Evolutionary conservation across 495 filamentous ascomycete species (phyloP).

Genomic region (Viridothelium virens): DNA sequence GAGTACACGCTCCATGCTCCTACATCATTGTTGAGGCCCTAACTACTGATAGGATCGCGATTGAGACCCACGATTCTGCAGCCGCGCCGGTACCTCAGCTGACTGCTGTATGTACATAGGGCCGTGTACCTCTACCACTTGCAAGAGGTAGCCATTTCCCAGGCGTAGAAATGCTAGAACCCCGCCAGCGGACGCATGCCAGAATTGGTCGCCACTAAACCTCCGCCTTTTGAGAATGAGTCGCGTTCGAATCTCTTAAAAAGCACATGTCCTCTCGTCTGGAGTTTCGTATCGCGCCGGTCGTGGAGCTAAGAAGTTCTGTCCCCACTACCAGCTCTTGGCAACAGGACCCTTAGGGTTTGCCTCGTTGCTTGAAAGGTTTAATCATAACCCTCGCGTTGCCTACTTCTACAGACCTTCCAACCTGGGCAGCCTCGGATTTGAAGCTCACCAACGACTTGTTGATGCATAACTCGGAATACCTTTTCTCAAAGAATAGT

Average conservation of each 20-base stretch:
- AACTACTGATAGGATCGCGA: background rate
- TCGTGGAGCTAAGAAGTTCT: background rate
- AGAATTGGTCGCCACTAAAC: background rate
- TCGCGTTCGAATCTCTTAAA: background rate
- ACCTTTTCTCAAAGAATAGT: background rate
- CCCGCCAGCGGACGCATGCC: conserved; percentile 7
- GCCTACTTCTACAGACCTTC: background rate
- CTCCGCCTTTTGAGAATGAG: background rate
- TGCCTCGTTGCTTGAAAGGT: background rate
- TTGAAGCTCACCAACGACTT: background rate
- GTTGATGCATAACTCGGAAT: background rate
- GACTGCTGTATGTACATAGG: background rate
- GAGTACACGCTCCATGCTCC: background rate
- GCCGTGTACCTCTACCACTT: conserved; percentile 8
- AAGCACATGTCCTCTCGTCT: background rate
- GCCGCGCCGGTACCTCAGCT: conserved; percentile 9
- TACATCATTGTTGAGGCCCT: background rate
- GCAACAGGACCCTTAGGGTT: background rate
- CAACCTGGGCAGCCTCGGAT: background rate
- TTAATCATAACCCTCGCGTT: background rate
- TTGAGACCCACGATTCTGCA: background rate
- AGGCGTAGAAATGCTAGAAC: conserved; percentile 9
- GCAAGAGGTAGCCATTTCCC: conserved; percentile 1
- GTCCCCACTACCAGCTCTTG: background rate
- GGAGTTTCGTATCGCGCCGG: background rate